Base-by-base conservation (phyloP, 352 stramenopile genomes). In the Phytophthora gonapodyides region DNA sequence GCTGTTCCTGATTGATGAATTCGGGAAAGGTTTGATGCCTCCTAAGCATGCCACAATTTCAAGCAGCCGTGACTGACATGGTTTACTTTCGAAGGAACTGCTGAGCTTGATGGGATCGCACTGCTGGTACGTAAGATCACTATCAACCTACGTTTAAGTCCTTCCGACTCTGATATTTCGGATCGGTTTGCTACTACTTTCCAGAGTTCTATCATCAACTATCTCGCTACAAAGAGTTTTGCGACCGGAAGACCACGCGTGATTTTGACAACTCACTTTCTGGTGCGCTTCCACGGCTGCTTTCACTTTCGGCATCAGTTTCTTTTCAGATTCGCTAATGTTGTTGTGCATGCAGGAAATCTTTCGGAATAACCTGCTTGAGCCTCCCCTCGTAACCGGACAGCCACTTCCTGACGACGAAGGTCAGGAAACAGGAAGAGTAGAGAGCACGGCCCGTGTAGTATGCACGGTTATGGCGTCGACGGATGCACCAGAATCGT, bases 1-100 rank as follows among this genome's bases (percentile, higher is more conserved):
- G 13, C 49, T 96, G n/a, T 82, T 93, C 19, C 61, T 96, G 33
- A 87, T 96, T 41, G 87, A 96, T 54, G 87, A 96, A 53, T 96
- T 94, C 43, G 87, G 85, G 21, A 96, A 96, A 81, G 87, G 84
- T 90, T 64, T 56, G 9, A 40, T 1, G 3, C 55, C 34, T 11
- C 10, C 44, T 21, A 35, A 17, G 24, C 53, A 10, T 4, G 17
- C 11, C 36, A 31, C 33, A 49, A 49, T 19, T 36, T 57, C 6
- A 36, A 45, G 21, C 44, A 34, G 7, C 24, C 5, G 7, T 27
- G 24, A 51, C 16, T 51, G 6, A 35, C 8, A 37, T 31, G 27
- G 37, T 41, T 13, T 17, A 40, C 9, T 27, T 31, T 49, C 61
- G 24, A 57, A 91, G 82, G 83, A 55, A 96, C 87, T 4, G 75